These are phyloP conservation scores for Aspergillus phoenicis DNA, from an alignment of 2,329 filamentous ascomycete species.

Conservation along the genomic window DNA sequence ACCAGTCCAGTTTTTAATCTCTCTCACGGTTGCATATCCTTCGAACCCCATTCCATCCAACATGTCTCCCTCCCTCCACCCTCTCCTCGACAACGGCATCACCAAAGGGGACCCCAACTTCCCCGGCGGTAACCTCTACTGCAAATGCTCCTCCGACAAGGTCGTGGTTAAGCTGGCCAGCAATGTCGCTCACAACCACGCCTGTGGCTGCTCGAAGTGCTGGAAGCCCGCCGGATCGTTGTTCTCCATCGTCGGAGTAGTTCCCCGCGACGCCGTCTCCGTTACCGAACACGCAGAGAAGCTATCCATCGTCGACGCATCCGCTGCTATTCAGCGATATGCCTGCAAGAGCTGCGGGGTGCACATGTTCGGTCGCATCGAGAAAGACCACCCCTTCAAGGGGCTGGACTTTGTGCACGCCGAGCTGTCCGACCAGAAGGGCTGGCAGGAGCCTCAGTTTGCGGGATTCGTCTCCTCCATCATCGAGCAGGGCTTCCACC, in stretches of 20 bases:
- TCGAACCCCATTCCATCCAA: neutral
- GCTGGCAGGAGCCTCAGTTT: conserved; percentile 74
- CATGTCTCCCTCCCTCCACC: conserved; percentile 56
- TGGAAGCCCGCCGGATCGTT: conserved; percentile 68
- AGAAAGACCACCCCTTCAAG: conserved; percentile 66
- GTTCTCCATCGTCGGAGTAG: conserved; percentile 66
- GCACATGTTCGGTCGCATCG: conserved; percentile 67
- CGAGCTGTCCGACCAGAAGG: conserved; percentile 61
- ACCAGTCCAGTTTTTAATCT: neutral
- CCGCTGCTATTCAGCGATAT: conserved; percentile 62
- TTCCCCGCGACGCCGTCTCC: conserved; percentile 57
- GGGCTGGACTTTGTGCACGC: conserved; percentile 70
- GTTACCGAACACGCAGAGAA: conserved; percentile 63
- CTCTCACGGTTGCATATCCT: neutral
- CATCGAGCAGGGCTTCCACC: conserved; percentile 67
- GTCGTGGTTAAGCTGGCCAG: conserved; percentile 61
- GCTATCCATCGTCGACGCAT: conserved; percentile 57
- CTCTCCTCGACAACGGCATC: conserved; percentile 64
- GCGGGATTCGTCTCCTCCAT: conserved; percentile 69
- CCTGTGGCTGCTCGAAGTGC: conserved; percentile 72
- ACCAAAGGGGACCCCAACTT: conserved; percentile 58
- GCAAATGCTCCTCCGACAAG: conserved; percentile 59
- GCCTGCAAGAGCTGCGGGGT: conserved; percentile 64
- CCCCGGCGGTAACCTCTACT: conserved; percentile 63
- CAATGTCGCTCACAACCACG: conserved; percentile 69